phyloP scores from a whole-genome alignment of 78 protist genomes.

The Isochrysis galbana region DNA sequence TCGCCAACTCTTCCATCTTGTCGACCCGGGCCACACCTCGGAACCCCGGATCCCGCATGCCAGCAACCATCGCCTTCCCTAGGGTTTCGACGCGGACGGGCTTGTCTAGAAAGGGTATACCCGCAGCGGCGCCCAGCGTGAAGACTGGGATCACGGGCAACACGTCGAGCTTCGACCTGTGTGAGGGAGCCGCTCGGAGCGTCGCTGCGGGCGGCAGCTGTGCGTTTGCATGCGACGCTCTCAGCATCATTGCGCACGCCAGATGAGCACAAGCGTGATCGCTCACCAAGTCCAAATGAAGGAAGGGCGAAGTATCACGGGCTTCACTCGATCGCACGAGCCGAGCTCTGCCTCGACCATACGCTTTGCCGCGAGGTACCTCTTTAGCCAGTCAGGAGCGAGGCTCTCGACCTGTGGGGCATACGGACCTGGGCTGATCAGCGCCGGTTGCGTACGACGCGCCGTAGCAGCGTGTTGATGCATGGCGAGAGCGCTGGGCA shows the following conservation, averaged over 20 bases:
- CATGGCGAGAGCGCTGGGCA: neutral
- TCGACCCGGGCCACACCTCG: neutral
- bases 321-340: too few relatives aligned
- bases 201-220: too few relatives aligned
- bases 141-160: neutral
- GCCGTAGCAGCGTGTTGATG: too few relatives aligned
- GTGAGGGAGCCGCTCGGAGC: too few relatives aligned
- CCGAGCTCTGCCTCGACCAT: neutral
- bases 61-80: neutral
- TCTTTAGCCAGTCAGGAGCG: conserved; percentile 2
- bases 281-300: neutral
- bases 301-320: neutral
- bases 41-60: neutral
- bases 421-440: neutral
- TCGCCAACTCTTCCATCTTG: neutral
- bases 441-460: too few relatives aligned
- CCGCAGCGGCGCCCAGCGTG: neutral
- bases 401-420: neutral
- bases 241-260: too few relatives aligned
- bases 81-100: neutral
- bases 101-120: conserved; percentile 6
- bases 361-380: neutral
- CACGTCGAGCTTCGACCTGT: neutral
- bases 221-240: too few relatives aligned
- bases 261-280: too few relatives aligned